Evolutionary conservation across 2,329 filamentous ascomycete species (phyloP), one percentile per base, ranked within the genome.

Genomic region (Hansfordia pulvinata): DNA sequence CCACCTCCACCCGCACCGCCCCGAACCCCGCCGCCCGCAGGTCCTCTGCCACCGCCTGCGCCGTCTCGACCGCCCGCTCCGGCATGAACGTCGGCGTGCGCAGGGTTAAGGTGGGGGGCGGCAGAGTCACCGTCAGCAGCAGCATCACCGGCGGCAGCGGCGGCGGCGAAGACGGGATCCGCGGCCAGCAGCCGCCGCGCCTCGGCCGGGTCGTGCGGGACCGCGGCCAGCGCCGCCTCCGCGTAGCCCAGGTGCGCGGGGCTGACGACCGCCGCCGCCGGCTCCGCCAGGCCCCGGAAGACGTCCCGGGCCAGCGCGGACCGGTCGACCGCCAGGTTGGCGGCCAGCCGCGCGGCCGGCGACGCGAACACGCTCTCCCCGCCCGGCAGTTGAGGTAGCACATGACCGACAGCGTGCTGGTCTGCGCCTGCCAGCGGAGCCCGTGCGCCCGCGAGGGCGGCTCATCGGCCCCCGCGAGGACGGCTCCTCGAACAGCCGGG

Each of bases 351-450:
- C 9, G 22, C 16, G n/a, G 17, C 21, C n/a, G 27, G 27, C 9
- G 20, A 19, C 10, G 15, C 7, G 16, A 29, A 29, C 4, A 29
- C 23, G n/a, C n/a, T n/a, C n/a, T n/a, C 5, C 27, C 27, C 13
- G n/a, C 12, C 5, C 8, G 14, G 21, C 27, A 29, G 18, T 29
- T 29, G n/a, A 29, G 21, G 18, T 29, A 29, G 17, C 20, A 29
- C 15, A 29, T 29, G 4, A 23, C 27, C 10, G 27, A 29, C 4
- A 29, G 18, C 14, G 27, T 29, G 18, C 23, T 29, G 8, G 8
- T 14, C n/a, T 15, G 10, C 12, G 13, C 17, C 6, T 22, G 21
- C 27, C 27, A 29, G 14, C n/a, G 5, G 6, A 29, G 18, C 7
- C 5, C 10, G 8, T 14, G 8, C 5, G 14, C 14, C 11, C 19